Conservation (phyloP, 257 asterid species). For the Nicotiana noctiflora region DNA sequence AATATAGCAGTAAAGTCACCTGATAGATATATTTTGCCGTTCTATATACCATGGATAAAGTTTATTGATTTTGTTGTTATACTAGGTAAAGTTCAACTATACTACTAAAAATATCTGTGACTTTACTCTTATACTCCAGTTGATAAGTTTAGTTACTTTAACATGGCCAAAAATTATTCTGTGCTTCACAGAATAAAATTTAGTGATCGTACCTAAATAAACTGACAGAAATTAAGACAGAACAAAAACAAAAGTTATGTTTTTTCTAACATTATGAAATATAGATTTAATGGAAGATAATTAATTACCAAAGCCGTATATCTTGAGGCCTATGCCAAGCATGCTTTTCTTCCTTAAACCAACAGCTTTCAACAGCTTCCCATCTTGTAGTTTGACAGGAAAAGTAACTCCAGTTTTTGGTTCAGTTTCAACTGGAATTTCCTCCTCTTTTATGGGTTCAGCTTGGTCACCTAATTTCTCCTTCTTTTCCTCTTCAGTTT, state of each 20-base stretch:
- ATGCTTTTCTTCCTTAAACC: constrained; percentile 79
- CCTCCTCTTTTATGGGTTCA: constrained; percentile 29
- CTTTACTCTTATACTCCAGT: too few species aligned
- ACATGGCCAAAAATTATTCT: too few species aligned
- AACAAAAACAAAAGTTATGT: too few species aligned
- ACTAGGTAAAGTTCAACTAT: too few species aligned
- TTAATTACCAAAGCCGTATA: constrained; percentile 52
- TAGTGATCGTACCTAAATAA: too few species aligned
- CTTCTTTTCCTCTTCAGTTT: constrained; percentile 20
- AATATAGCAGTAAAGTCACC: not conserved
- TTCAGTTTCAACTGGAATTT: constrained; percentile 48
- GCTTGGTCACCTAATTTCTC: constrained; percentile 9
- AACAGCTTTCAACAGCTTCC: constrained; percentile 46
- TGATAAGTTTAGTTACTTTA: not conserved
- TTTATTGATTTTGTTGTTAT: too few species aligned
- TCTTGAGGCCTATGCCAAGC: constrained; percentile 63
- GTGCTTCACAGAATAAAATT: too few species aligned
- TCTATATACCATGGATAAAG: too few species aligned
- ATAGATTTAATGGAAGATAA: not conserved
- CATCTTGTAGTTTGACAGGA: constrained; percentile 45
- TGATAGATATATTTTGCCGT: not conserved
- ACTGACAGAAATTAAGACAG: too few species aligned
- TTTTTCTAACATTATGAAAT: not conserved
- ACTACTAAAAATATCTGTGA: too few species aligned
- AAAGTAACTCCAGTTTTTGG: constrained; percentile 58